A percentile compares a stretch with the other conserved stretches of the same genome.
These are phyloP conservation scores for Penstemon newberryi DNA, from an alignment of 257 asterid species.

Conservation along the genomic window DNA sequence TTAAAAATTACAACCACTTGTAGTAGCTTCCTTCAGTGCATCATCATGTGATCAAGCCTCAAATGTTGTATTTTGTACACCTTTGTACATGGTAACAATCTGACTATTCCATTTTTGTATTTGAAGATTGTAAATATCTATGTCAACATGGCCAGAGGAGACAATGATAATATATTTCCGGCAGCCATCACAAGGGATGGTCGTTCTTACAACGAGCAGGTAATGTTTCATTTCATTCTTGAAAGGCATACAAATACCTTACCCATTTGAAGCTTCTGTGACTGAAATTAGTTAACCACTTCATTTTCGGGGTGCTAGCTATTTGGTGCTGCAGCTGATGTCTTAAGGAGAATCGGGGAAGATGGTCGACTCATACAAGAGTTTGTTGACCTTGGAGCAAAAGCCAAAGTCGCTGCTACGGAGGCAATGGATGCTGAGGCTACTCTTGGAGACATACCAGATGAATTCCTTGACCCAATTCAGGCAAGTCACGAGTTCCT, in stretches of 20 bases:
- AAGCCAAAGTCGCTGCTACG: slow-evolving; percentile 74
- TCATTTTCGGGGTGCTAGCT: slow-evolving; percentile 44
- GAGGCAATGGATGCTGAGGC: slow-evolving; percentile 97
- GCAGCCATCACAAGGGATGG: slow-evolving; percentile 89
- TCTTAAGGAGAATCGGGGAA: slow-evolving; percentile 78
- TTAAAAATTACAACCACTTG: no score
- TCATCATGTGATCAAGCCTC: no score
- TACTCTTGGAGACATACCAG: slow-evolving; percentile 98
- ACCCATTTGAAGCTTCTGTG: neutral
- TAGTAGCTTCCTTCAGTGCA: no score
- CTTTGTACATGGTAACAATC: neutral
- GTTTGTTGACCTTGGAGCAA: slow-evolving; percentile 76
- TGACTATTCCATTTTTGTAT: slow-evolving; percentile 18
- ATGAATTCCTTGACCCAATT: slow-evolving; percentile 97
- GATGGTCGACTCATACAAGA: slow-evolving; percentile 69
- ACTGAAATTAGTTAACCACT: slow-evolving; percentile 6
- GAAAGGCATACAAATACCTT: slow-evolving; percentile 9
- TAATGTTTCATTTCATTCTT: slow-evolving; percentile 22
- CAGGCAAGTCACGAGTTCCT: slow-evolving; percentile 51
- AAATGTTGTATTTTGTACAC: no score
- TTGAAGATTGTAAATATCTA: slow-evolving; percentile 78
- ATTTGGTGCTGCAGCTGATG: slow-evolving; percentile 82
- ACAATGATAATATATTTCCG: slow-evolving; percentile 67
- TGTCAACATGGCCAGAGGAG: slow-evolving; percentile 88
- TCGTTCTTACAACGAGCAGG: slow-evolving; percentile 93